Conservation (phyloP, 169 alveolate genomes). For the Plasmodium gonderi region DNA sequence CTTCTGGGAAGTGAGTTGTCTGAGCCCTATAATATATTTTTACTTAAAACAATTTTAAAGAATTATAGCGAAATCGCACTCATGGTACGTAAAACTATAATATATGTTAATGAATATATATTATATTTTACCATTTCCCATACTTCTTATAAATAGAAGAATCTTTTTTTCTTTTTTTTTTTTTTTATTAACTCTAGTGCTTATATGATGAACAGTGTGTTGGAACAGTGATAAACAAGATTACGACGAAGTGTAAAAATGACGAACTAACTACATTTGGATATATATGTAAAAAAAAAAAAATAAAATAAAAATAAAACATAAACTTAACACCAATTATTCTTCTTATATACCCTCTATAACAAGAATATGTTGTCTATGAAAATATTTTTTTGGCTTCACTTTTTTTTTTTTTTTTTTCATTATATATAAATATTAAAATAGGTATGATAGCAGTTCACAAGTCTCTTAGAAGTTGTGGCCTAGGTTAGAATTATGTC, state of each 20-base stretch:
- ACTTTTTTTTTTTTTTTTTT: slow-evolving; percentile 24
- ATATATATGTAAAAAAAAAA: slow-evolving; percentile 65
- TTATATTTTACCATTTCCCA: neutral
- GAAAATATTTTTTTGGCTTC: neutral
- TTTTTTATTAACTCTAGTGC: slow-evolving; percentile 16
- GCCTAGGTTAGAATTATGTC: slow-evolving; percentile 48
- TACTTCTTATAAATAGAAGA: neutral
- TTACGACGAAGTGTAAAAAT: slow-evolving; percentile 56
- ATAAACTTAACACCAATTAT: neutral
- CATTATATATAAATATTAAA: neutral
- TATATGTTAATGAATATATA: slow-evolving; percentile 1
- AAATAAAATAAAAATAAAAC: neutral
- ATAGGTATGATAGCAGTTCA: slow-evolving; percentile 76
- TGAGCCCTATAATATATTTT: slow-evolving; percentile 70
- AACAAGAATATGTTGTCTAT: neutral
- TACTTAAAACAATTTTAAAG: slow-evolving; percentile 71
- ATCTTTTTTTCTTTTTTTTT: neutral
- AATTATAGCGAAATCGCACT: slow-evolving; percentile 55
- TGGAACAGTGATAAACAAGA: slow-evolving; percentile 68
- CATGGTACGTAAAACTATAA: slow-evolving; percentile 40
- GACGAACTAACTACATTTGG: slow-evolving; percentile 64
- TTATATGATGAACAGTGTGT: slow-evolving; percentile 58
- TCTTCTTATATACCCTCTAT: neutral
- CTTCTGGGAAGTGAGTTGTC: slow-evolving; percentile 63
- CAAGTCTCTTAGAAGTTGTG: slow-evolving; percentile 53